Conservation (phyloP, 78 protist genomes). For the Pigoraptor vietnamica region DNA sequence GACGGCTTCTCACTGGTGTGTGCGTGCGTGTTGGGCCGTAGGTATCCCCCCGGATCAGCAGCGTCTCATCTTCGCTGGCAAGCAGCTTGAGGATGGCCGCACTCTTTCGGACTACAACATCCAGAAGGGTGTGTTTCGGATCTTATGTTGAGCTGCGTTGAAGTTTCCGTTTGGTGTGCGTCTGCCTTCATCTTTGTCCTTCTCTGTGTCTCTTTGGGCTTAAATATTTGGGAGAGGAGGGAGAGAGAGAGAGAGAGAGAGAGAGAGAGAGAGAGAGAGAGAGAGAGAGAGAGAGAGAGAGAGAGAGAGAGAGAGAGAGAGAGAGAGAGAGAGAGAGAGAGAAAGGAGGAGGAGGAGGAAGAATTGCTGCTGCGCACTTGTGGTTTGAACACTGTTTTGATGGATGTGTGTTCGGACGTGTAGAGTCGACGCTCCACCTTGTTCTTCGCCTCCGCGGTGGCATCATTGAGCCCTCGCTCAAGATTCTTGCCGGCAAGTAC, state of each 20-base stretch:
- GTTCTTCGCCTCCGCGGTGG: constrained; percentile 90
- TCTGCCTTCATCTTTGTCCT: background rate
- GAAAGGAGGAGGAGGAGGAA: no score
- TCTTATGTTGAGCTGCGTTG: background rate
- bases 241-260: no score
- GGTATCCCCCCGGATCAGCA: constrained; percentile 98
- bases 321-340: no score
- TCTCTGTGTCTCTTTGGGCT: background rate
- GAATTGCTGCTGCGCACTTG: no score
- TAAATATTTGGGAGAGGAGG: no score
- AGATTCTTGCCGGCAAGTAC: constrained; percentile 92
- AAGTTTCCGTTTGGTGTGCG: background rate
- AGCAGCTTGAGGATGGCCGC: constrained; percentile 97
- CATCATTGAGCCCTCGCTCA: constrained; percentile 97
- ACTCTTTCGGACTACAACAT: constrained; percentile 93
- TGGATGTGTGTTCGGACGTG: constrained; percentile 90
- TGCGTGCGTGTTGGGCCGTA: constrained; percentile 34
- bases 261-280: no score
- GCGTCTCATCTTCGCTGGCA: constrained; percentile 96
- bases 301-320: no score
- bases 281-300: no score
- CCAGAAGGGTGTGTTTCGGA: constrained; percentile 69
- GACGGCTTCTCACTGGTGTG: background rate
- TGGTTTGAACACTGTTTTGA: background rate
- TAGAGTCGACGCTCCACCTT: constrained; percentile 73